phyloP scores from a whole-genome alignment of 2,329 filamentous ascomycete species.

The Stagonosporopsis rhizophila region DNA sequence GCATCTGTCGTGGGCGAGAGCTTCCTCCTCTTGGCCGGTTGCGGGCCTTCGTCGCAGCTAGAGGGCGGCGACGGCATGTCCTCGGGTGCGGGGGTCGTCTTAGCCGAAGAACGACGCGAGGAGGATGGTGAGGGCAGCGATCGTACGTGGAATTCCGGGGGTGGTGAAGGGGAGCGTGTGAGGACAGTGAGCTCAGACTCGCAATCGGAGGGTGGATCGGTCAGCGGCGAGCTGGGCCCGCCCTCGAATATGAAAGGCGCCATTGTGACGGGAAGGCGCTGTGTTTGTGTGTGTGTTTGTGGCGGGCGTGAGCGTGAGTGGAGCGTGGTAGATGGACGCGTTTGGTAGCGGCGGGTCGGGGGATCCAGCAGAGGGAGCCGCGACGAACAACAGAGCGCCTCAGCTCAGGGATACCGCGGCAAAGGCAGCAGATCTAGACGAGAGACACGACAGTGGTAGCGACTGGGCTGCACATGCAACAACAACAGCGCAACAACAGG shows the following conservation, averaged over 20 bases:
- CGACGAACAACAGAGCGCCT: slow-evolving; percentile 15
- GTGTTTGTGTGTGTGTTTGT: slow-evolving; percentile 15
- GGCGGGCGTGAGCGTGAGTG: slow-evolving; percentile 3
- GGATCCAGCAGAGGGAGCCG: slow-evolving; percentile 18
- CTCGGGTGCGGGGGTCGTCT: slow-evolving; percentile 55
- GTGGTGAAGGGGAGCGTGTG: slow-evolving; percentile 43
- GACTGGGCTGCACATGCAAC: slow-evolving; percentile 5
- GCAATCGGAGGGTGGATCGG: slow-evolving; percentile 48
- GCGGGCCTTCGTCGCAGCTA: slow-evolving; percentile 67
- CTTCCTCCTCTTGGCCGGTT: slow-evolving; percentile 78
- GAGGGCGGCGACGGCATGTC: slow-evolving; percentile 52
- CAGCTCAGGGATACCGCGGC: slow-evolving; percentile 18
- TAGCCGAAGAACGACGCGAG: slow-evolving; percentile 56
- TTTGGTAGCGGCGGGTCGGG: slow-evolving; percentile 22
- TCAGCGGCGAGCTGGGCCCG: slow-evolving; percentile 49
- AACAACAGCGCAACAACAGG: not conserved
- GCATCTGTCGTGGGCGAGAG: slow-evolving; percentile 48
- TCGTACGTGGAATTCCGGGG: slow-evolving; percentile 36
- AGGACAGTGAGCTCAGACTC: slow-evolving; percentile 42
- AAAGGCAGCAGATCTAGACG: slow-evolving; percentile 7
- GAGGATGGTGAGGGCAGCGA: slow-evolving; percentile 51
- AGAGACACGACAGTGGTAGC: not conserved
- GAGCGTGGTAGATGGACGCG: slow-evolving; percentile 8
- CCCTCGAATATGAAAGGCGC: slow-evolving; percentile 24
- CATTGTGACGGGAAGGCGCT: slow-evolving; percentile 37